Conservation (phyloP, 108 stramenopile species). For the Craspedostauros australis region DNA sequence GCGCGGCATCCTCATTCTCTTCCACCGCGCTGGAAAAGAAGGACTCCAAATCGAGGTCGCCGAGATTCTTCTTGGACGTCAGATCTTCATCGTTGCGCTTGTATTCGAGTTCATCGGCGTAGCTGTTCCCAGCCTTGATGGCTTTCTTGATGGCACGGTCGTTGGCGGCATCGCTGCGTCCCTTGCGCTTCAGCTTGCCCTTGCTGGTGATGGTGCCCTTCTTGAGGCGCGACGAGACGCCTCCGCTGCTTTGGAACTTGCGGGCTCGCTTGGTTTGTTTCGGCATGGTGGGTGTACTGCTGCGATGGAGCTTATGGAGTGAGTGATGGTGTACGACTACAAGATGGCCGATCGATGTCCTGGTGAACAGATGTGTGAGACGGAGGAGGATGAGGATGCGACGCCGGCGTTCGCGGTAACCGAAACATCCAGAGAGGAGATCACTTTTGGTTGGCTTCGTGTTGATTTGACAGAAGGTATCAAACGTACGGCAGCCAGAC, state of each 20-base stretch:
- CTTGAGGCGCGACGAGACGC: slow-evolving; percentile 54
- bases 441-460: too few relatives aligned
- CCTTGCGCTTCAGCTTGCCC: slow-evolving; percentile 46
- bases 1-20: slow-evolving; percentile 13
- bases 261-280: slow-evolving; percentile 77
- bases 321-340: too few relatives aligned
- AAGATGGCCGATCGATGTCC: too few relatives aligned
- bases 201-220: slow-evolving; percentile 69
- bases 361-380: too few relatives aligned
- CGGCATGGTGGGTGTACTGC: slow-evolving; percentile 52
- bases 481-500: too few relatives aligned
- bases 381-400: too few relatives aligned
- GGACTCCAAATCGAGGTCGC: slow-evolving; percentile 41
- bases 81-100: slow-evolving; percentile 32
- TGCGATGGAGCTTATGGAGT: too few relatives aligned
- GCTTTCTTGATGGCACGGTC: neutral
- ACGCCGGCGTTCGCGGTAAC: too few relatives aligned
- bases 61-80: slow-evolving; percentile 22
- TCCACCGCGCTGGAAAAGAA: too few relatives aligned
- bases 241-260: slow-evolving; percentile 75
- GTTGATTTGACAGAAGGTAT: too few relatives aligned
- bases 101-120: slow-evolving; percentile 9
- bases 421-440: too few relatives aligned
- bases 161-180: slow-evolving; percentile 2
- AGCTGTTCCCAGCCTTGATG: neutral